Percentiles rank a stretch among this genome's conserved stretches.
These are phyloP conservation scores for Porcisia hertigi DNA, from an alignment of 208 protist species.

Conservation along the genomic window DNA sequence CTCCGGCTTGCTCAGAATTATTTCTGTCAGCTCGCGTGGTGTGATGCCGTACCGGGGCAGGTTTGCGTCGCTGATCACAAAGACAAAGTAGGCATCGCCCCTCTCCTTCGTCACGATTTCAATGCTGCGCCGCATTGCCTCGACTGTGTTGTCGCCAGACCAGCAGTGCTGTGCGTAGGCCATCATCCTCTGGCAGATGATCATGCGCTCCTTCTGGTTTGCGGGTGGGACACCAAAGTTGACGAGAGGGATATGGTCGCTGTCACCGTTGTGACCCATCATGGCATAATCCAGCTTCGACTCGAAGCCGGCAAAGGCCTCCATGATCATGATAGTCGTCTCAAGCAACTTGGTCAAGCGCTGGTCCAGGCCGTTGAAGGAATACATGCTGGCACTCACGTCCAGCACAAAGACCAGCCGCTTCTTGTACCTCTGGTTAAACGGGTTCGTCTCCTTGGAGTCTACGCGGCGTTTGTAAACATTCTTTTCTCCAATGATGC, in stretches of 20 bases:
- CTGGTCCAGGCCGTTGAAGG: constrained; percentile 91
- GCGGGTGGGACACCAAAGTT: constrained; percentile 61
- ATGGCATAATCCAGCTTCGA: constrained; percentile 90
- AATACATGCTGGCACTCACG: constrained; percentile 93
- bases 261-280: constrained; percentile 90
- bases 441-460: constrained; percentile 69
- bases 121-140: constrained; percentile 81
- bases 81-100: constrained; percentile 93
- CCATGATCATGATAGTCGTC: constrained; percentile 92
- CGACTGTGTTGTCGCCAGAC: constrained; percentile 91
- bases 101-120: constrained; percentile 73
- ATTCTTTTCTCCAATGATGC: constrained; percentile 88
- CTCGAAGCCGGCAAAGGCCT: constrained; percentile 89
- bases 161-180: constrained; percentile 95
- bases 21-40: constrained; percentile 61
- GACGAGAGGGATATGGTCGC: constrained; percentile 76
- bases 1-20: constrained; percentile 71
- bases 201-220: constrained; percentile 80
- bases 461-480: constrained; percentile 92
- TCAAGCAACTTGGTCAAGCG: constrained; percentile 88
- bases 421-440: constrained; percentile 77
- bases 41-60: constrained; percentile 92
- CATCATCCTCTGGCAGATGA: constrained; percentile 87
- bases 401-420: constrained; percentile 92
- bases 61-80: constrained; percentile 95